phyloP scores from a whole-genome alignment of 1,284 basidiomycete genomes.

The Schizopora paradoxa region DNA sequence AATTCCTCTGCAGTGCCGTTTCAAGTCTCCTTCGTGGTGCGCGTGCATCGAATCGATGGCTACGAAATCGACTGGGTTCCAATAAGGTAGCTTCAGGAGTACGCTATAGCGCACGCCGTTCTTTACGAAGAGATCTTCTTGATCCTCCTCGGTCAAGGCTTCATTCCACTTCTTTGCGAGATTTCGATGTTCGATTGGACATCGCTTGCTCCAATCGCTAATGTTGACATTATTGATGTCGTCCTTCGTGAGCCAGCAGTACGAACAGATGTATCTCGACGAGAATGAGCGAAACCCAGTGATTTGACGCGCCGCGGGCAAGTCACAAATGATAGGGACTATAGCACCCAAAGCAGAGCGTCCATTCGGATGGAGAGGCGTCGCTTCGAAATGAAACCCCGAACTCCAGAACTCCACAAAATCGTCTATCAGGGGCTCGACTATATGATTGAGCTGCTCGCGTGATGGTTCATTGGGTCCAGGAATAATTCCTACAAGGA shows the following conservation, averaged over 20 bases:
- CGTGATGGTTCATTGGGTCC: slow-evolving; percentile 24
- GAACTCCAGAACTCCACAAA: slow-evolving; percentile 27
- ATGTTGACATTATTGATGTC: slow-evolving; percentile 17
- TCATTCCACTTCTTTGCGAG: slow-evolving; percentile 22
- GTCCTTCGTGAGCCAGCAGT: slow-evolving; percentile 14
- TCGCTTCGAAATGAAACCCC: slow-evolving; percentile 26
- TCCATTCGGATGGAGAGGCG: slow-evolving; percentile 21
- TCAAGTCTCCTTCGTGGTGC: slow-evolving; percentile 28
- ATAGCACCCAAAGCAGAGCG: slow-evolving; percentile 17
- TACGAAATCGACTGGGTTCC: slow-evolving; percentile 28
- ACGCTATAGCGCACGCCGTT: slow-evolving; percentile 32
- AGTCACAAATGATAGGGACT: slow-evolving; percentile 20
- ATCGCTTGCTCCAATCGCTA: too few relatives aligned
- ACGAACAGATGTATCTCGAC: slow-evolving; percentile 18
- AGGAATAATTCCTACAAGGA: slow-evolving; percentile 24
- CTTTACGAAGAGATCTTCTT: slow-evolving; percentile 18
- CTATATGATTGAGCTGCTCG: slow-evolving; percentile 26
- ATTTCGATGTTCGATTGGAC: slow-evolving; percentile 4
- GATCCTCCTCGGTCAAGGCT: slow-evolving; percentile 17
- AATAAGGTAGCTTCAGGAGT: slow-evolving; percentile 34
- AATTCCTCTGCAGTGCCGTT: slow-evolving; percentile 26
- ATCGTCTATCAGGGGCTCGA: slow-evolving; percentile 28
- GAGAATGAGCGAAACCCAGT: slow-evolving; percentile 19
- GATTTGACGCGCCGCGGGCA: slow-evolving; percentile 29
- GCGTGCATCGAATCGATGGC: slow-evolving; percentile 36